Percentiles rank a stretch among this genome's conserved stretches.
Evolutionary conservation across 352 stramenopile genomes (phyloP).

Genomic region (Phytopythium chamaehyphon): DNA sequence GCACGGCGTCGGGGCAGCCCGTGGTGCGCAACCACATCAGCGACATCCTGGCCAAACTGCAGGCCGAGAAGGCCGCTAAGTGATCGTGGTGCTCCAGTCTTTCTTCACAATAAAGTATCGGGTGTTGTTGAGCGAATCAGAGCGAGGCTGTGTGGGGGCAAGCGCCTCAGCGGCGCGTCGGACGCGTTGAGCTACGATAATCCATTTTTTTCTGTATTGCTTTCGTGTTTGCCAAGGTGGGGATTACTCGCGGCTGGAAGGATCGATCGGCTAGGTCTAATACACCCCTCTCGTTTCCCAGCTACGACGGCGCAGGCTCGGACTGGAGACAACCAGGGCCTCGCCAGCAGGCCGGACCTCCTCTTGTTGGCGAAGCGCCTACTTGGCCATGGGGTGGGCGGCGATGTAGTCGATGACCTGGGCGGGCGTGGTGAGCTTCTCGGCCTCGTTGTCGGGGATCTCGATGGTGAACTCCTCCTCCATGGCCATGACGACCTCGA

Average conservation of each 20-base stretch:
- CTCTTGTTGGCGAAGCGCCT: slow-evolving; percentile 34
- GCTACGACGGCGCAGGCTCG: background rate
- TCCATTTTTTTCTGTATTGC: slow-evolving; percentile 9
- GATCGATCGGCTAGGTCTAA: too few relatives aligned
- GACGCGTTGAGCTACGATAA: slow-evolving; percentile 1
- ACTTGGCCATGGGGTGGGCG: slow-evolving; percentile 99
- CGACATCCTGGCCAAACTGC: slow-evolving; percentile 72
- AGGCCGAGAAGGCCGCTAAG: slow-evolving; percentile 46
- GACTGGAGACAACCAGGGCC: background rate
- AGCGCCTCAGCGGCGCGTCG: background rate
- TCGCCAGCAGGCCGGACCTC: background rate
- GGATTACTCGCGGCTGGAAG: too few relatives aligned
- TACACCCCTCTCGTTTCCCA: background rate
- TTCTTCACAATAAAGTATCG: slow-evolving; percentile 1
- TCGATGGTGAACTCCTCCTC: slow-evolving; percentile 99
- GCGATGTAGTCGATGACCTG: slow-evolving; percentile 99
- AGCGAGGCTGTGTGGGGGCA: background rate
- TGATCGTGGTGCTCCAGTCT: slow-evolving; percentile 4
- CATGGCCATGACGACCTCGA: slow-evolving; percentile 98
- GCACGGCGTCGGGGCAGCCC: slow-evolving; percentile 70
- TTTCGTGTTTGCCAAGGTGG: background rate
- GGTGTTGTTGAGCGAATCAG: too few relatives aligned
- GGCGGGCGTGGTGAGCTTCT: slow-evolving; percentile 96
- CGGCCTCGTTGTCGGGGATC: slow-evolving; percentile 99
- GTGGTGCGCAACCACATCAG: slow-evolving; percentile 86